A percentile compares a stretch with the other conserved stretches of the same genome.
phyloP scores from a whole-genome alignment of 179 eudicot species.

The Gypsophila paniculata region DNA sequence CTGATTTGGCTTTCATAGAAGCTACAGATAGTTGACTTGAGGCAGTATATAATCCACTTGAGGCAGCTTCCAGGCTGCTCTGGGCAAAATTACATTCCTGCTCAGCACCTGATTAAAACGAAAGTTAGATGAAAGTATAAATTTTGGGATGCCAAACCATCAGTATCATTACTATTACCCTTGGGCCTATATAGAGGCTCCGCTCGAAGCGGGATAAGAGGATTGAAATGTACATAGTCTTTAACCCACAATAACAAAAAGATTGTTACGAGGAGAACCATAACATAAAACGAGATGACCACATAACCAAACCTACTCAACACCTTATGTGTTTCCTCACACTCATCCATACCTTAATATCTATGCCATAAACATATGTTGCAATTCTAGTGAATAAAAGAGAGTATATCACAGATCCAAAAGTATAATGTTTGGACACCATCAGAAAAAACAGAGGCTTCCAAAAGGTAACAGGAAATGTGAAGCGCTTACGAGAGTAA shows the following conservation, averaged over 20 bases:
- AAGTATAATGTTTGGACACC: not conserved
- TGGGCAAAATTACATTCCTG: conserved; percentile 83
- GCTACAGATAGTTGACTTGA: conserved; percentile 72
- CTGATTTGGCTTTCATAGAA: conserved; percentile 75
- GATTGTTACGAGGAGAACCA: not conserved
- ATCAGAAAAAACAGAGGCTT: not conserved
- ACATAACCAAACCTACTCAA: too few species aligned
- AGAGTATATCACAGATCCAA: too few species aligned
- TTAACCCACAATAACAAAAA: not conserved
- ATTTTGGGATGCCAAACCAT: not conserved
- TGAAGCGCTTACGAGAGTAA: conserved; percentile 62
- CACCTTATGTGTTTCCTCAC: too few species aligned
- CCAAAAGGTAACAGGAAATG: conserved; percentile 5
- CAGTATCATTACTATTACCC: not conserved
- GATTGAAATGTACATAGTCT: not conserved
- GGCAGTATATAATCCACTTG: conserved; percentile 68
- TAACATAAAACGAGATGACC: not conserved
- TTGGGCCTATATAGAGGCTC: not conserved
- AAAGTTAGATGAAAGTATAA: conserved; percentile 15
- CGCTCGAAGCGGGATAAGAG: not conserved
- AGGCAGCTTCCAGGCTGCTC: conserved; percentile 80
- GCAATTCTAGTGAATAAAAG: too few species aligned
- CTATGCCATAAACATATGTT: too few species aligned
- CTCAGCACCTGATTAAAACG: conserved; percentile 64
- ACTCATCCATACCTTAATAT: too few species aligned